phyloP scores from a whole-genome alignment of 768 basidiomycete species.

The Russula sp. region DNA sequence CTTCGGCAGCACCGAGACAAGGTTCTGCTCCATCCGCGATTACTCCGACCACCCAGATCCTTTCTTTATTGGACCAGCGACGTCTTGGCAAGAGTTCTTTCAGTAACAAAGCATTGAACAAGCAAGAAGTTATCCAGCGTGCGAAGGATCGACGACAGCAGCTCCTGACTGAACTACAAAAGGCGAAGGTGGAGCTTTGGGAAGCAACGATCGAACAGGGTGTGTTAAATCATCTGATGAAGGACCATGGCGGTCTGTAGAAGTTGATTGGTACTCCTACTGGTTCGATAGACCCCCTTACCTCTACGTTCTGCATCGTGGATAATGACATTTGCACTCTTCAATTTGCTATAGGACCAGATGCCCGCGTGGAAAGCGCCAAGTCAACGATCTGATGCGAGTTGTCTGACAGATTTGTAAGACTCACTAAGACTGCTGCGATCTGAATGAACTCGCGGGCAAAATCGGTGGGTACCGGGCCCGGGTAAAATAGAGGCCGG shows the following conservation, averaged over 20 bases:
- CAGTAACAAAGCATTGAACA: slow-evolving; percentile 26
- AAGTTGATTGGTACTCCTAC: not conserved
- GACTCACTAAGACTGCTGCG: no score
- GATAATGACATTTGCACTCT: not conserved
- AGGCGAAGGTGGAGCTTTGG: slow-evolving; percentile 63
- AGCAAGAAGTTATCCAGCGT: slow-evolving; percentile 41
- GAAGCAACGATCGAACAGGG: slow-evolving; percentile 65
- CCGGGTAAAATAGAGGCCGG: not conserved
- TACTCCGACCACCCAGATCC: slow-evolving; percentile 14
- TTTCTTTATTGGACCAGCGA: slow-evolving; percentile 21
- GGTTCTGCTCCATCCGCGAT: not conserved
- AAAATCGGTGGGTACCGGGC: not conserved
- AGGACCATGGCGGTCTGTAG: slow-evolving; percentile 23
- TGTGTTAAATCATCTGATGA: slow-evolving; percentile 44
- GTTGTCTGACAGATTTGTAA: no score
- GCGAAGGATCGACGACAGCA: slow-evolving; percentile 48
- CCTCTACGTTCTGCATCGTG: not conserved
- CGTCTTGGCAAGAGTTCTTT: slow-evolving; percentile 5
- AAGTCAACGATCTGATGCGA: not conserved
- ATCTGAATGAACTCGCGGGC: not conserved
- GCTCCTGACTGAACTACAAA: slow-evolving; percentile 48
- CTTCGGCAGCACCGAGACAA: slow-evolving; percentile 3
- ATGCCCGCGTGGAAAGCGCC: not conserved
- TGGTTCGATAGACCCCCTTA: not conserved
- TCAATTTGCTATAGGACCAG: not conserved